These are phyloP conservation scores for Triangularia verruculosa DNA, from an alignment of 2,329 filamentous ascomycete genomes.

Conservation along the genomic window DNA sequence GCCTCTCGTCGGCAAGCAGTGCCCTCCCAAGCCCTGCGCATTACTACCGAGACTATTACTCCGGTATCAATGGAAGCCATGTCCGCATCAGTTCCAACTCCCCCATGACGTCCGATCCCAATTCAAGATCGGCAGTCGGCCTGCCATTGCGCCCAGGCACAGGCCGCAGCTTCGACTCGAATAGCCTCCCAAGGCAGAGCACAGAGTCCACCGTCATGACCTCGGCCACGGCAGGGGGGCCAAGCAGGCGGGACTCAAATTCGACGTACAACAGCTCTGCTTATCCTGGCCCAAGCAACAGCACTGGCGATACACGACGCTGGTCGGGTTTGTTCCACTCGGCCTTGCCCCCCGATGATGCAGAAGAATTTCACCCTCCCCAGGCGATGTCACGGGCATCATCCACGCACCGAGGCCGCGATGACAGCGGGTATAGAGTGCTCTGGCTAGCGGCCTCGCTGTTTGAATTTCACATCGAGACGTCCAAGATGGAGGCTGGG, in stretches of 20 bases:
- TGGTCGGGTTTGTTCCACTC: constrained; percentile 82
- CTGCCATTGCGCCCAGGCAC: constrained; percentile 53
- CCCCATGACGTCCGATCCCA: constrained; percentile 54
- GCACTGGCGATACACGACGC: constrained; percentile 45
- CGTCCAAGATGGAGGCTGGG: constrained; percentile 84
- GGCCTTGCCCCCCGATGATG: constrained; percentile 72
- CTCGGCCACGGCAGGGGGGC: constrained; percentile 34
- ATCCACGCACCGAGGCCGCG: constrained; percentile 54
- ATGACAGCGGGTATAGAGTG: constrained; percentile 62
- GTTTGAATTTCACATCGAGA: constrained; percentile 96
- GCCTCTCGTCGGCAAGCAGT: constrained; percentile 52
- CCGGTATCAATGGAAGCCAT: constrained; percentile 42
- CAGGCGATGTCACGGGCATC: constrained; percentile 56
- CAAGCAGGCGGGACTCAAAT: constrained; percentile 51
- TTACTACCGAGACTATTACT: constrained; percentile 56
- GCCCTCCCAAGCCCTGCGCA: constrained; percentile 49
- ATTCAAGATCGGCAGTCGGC: constrained; percentile 32
- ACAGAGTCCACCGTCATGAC: constrained; percentile 43
- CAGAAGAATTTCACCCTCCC: constrained; percentile 41
- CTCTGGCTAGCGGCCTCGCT: constrained; percentile 90
- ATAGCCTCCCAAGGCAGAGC: constrained; percentile 49
- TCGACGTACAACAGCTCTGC: constrained; percentile 53
- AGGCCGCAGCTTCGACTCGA: constrained; percentile 57
- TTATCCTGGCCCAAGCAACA: constrained; percentile 35
- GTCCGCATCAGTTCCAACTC: constrained; percentile 56